Conservation (phyloP, 352 stramenopile species). For the Pythium sukuiense region DNA sequence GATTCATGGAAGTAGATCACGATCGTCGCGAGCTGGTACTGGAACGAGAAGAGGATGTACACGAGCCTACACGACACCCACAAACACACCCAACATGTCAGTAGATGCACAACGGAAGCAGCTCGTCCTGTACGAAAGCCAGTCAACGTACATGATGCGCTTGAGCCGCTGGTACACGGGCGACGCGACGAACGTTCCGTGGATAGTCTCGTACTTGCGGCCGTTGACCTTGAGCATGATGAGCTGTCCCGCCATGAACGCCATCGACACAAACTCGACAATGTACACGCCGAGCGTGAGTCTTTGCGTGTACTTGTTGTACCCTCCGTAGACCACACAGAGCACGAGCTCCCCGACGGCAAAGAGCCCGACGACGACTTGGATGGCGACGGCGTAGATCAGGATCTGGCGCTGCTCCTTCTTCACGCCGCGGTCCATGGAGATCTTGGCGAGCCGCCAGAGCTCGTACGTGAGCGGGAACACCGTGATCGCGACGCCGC, state of each 20-base stretch:
- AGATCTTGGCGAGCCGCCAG: conserved; percentile 51
- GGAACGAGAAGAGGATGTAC: conserved; percentile 58
- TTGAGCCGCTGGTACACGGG: conserved; percentile 74
- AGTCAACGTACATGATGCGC: conserved; percentile 54
- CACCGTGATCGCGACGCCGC: conserved; percentile 50
- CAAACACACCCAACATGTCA: not conserved
- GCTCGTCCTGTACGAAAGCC: not conserved
- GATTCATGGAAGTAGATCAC: conserved; percentile 21
- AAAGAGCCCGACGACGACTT: conserved; percentile 35
- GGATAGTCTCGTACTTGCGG: conserved; percentile 63
- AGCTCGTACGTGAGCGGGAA: conserved; percentile 66
- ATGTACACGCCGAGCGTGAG: conserved; percentile 47
- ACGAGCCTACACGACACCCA: conserved; percentile 40
- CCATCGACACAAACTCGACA: conserved; percentile 47
- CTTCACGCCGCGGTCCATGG: conserved; percentile 56
- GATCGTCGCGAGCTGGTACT: conserved; percentile 40
- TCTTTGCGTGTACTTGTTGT: conserved; percentile 50
- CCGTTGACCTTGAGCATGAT: conserved; percentile 45
- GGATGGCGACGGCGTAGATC: conserved; percentile 36
- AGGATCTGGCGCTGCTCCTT: conserved; percentile 48
- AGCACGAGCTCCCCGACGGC: conserved; percentile 33
- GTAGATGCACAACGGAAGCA: not conserved
- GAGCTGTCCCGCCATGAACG: conserved; percentile 54
- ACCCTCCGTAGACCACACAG: conserved; percentile 35
- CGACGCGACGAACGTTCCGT: conserved; percentile 60